A percentile compares a stretch with the other conserved stretches of the same genome.
phyloP scores from a whole-genome alignment of 2,329 filamentous ascomycete species.

The Cladosporium sp. region DNA sequence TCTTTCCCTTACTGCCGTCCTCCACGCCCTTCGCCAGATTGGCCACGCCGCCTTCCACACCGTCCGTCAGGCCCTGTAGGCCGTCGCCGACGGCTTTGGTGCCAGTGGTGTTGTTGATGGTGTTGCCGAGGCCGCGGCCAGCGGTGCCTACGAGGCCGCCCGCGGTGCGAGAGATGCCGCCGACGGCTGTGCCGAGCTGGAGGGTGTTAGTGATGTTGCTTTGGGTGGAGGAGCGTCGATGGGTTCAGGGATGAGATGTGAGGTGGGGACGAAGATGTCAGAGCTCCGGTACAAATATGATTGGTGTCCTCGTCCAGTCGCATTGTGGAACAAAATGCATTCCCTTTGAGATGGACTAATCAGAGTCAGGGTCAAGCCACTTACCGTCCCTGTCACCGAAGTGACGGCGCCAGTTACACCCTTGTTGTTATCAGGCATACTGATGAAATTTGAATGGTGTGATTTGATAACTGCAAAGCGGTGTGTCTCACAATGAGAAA shows the following conservation, averaged over 20 bases:
- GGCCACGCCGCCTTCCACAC: conserved; percentile 35
- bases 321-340: too few species aligned
- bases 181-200: conserved; percentile 43
- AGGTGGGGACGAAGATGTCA: background rate
- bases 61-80: conserved; percentile 35
- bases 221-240: background rate
- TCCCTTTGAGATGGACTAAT: too few species aligned
- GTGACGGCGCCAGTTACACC: conserved; percentile 48
- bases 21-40: conserved; percentile 37
- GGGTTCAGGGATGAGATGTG: background rate
- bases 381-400: conserved; percentile 49
- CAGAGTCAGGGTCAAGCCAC: background rate
- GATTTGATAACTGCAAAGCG: background rate
- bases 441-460: background rate
- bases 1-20: conserved; percentile 40
- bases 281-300: too few species aligned
- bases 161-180: conserved; percentile 46
- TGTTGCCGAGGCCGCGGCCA: conserved; percentile 38
- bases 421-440: conserved; percentile 26
- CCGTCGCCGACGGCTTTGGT: conserved; percentile 37
- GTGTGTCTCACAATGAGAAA: background rate
- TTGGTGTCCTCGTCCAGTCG: background rate
- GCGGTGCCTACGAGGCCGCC: conserved; percentile 46
- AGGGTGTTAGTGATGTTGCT: conserved; percentile 1
- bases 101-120: conserved; percentile 39